Evolutionary conservation across 805 yeast genomes (phyloP).

Genomic region (Kazachstania bromeliacearum): DNA sequence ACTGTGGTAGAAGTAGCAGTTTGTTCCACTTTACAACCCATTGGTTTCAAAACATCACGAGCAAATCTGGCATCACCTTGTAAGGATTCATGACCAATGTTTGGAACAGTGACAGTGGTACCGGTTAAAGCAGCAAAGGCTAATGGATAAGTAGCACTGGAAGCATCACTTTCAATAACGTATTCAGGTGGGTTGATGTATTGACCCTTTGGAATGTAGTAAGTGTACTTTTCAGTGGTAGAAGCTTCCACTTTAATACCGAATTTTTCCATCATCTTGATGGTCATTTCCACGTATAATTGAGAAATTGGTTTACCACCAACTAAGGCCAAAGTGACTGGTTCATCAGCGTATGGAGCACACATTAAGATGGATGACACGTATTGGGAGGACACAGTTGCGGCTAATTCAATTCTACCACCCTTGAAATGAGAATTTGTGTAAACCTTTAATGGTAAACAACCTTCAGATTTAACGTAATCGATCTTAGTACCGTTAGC

Average conservation of each 20-base stretch:
- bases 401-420: constrained; percentile 87
- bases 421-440: constrained; percentile 72
- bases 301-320: constrained; percentile 98
- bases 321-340: constrained; percentile 77
- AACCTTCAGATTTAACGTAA: constrained; percentile 68
- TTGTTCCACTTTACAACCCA: constrained; percentile 90
- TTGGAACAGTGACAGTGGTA: constrained; percentile 84
- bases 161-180: constrained; percentile 92
- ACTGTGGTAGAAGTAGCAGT: constrained; percentile 84
- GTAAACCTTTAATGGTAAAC: constrained; percentile 67
- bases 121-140: constrained; percentile 97
- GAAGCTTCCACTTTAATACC: constrained; percentile 72
- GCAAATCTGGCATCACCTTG: constrained; percentile 98
- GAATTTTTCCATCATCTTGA: constrained; percentile 85
- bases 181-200: constrained; percentile 78
- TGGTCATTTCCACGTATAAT: constrained; percentile 94
- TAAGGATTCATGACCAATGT: constrained; percentile 81
- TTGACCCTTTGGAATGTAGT: constrained; percentile 77
- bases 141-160: constrained; percentile 94
- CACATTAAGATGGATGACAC: constrained; percentile 95
- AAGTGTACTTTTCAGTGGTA: constrained; percentile 66
- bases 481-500: constrained; percentile 68
- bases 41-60: constrained; percentile 79
- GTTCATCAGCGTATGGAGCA: constrained; percentile 88
- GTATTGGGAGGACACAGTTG: constrained; percentile 94